Base-by-base conservation (phyloP, 805 yeast genomes). In the Hanseniaspora nectarophila region DNA sequence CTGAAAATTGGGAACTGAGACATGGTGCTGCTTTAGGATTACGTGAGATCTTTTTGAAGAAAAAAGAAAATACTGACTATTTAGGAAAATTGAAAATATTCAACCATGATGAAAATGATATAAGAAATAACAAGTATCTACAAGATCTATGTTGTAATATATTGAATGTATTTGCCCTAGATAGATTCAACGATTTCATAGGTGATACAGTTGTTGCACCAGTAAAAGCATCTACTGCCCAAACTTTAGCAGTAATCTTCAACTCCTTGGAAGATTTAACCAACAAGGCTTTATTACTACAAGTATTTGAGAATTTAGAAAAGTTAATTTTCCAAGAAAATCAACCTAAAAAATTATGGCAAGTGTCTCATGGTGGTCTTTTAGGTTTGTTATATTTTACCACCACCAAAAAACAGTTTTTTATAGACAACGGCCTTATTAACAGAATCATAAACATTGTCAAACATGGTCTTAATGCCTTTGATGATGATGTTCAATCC, bases 191-290 rank as follows among this genome's bases (percentile, higher is more conserved):
- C 44, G 99, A 92, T 69, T 92, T 85, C 65, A 95, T 92, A 31
- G 82, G 95, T 40, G 99, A 92, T 63, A 94, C 95, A 6, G 99
- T 92, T 13, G 95, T 92, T 35, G 97, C 97, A 0, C 99, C 99
- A 1, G 97, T 92, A 4, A 72, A 98, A 62, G 99, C 94, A 67
- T 87, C 95, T 33, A 87, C 90, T 28, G 97, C 96, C 0, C 99
- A 92, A 67, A 80, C 96, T 0, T 68, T 92, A 45, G 97, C 95
- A 15, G 95, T 96, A 1, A 68, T 90, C 37, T 68, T 92, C 43
- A 70, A 83, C n/a, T 92, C 87, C 65, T 67, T 92, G 46, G 74
- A 72, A 2, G 68, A 76, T 1, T 81, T 85, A 6, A 60, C 78
- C 8, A 38, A 44, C 24, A 43, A 39, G 29, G 21, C 32, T 15